A percentile compares a stretch with the other conserved stretches of the same genome.
Conservation (phyloP, 129 eudicot genomes). For the Pseudognaphalium luteoalbum region DNA sequence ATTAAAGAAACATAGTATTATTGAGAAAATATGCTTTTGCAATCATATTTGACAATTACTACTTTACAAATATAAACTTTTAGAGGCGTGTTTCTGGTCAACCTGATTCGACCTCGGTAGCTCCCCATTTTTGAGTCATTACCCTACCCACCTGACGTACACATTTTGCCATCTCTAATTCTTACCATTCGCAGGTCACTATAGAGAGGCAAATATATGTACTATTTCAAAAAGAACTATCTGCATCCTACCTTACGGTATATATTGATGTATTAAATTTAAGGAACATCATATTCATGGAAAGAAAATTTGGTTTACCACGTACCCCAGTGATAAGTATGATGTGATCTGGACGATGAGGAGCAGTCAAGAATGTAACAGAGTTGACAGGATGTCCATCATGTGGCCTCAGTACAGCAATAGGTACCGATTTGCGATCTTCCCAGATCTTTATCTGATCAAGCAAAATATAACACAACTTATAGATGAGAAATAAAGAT, state of each 20-base stretch:
- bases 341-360: conserved; percentile 92
- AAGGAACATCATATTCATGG: not conserved
- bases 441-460: conserved; percentile 70
- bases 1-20: too few species aligned
- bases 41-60: not conserved
- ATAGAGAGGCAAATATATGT: not conserved
- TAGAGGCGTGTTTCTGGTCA: not conserved
- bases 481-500: not conserved
- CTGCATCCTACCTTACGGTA: too few species aligned
- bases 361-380: conserved; percentile 44
- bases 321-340: conserved; percentile 88
- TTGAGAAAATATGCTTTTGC: not conserved
- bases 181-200: not conserved
- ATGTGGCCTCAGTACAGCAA: conserved; percentile 18
- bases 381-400: conserved; percentile 25
- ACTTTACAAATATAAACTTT: not conserved
- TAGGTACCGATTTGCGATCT: conserved; percentile 5
- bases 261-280: not conserved
- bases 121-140: not conserved
- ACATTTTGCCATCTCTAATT: not conserved
- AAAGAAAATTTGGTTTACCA: not conserved
- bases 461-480: not conserved
- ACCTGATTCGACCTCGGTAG: not conserved
- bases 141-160: not conserved
- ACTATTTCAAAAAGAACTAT: not conserved